These are phyloP conservation scores for Alternaria tenuissima DNA, from an alignment of 2,329 filamentous ascomycete species.

Conservation along the genomic window DNA sequence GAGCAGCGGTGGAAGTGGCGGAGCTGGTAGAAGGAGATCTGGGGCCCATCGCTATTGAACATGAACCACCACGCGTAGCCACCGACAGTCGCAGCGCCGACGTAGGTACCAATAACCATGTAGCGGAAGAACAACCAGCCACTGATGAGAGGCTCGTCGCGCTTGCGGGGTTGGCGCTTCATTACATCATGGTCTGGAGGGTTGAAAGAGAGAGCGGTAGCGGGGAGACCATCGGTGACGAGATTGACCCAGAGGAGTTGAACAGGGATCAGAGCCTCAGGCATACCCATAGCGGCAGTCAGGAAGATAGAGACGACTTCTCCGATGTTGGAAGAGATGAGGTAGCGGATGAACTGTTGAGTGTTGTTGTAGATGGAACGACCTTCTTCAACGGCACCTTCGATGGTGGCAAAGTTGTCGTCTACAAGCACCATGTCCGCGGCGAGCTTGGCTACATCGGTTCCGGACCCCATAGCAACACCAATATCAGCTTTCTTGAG, in stretches of 20 bases:
- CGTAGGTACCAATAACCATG: conserved; percentile 93
- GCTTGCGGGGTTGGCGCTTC: conserved; percentile 88
- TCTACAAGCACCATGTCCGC: conserved; percentile 99
- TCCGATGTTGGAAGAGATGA: conserved; percentile 99
- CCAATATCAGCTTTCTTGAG: conserved; percentile 99
- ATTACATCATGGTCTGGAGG: conserved; percentile 98
- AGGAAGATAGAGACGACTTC: conserved; percentile 99
- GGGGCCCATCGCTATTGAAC: conserved; percentile 88
- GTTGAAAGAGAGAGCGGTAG: conserved; percentile 97
- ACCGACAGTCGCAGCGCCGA: conserved; percentile 91
- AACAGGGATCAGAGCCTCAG: conserved; percentile 94
- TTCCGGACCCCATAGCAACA: conserved; percentile 98
- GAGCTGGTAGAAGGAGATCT: conserved; percentile 90
- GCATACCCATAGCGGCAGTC: conserved; percentile 95
- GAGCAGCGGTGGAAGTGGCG: conserved; percentile 94
- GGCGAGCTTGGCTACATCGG: conserved; percentile 94
- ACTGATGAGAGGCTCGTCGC: conserved; percentile 89
- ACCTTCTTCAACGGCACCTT: conserved; percentile 94
- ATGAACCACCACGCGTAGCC: conserved; percentile 99
- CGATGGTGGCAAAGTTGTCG: conserved; percentile 98
- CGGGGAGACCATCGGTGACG: conserved; percentile 95
- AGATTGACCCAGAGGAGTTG: conserved; percentile 99
- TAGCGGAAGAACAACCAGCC: conserved; percentile 99
- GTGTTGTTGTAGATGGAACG: conserved; percentile 99
- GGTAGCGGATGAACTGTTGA: conserved; percentile 98